Base-by-base conservation (phyloP, 2,329 filamentous ascomycete species). In the Neoscytalidium dimidiatum region DNA sequence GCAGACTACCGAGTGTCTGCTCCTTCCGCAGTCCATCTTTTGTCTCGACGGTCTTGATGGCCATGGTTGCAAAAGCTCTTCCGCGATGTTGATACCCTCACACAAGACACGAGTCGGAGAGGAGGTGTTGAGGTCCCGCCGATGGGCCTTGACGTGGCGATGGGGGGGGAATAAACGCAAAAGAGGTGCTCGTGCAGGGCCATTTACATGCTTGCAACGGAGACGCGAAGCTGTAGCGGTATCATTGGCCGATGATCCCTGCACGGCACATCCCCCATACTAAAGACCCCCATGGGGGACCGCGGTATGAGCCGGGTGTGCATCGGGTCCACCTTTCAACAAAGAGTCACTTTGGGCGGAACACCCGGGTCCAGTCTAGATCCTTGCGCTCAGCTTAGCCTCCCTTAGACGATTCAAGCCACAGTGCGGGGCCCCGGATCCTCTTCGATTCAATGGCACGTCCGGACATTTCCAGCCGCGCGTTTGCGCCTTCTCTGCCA, bases 1-100 rank as follows among this genome's bases (percentile, higher is more conserved):
- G 62, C 41, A 67, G 33, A 35, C 61, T 58, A 5, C 66, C 66
- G 13, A 66, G 53, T n/a, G 60, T 67, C 17, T 64, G 48, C 11
- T 52, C 41, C 56, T 67, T 66, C 33, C n/a, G 48, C 29, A 46
- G 3, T 9, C 65, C 64, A n/a, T 44, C 44, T 23, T 46, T 52
- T n/a, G 58, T 41, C 14, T 67, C 64, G 19, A 63, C 8, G 1
- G 58, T 66, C 33, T 66, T 67, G 56, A 62, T 21, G 7, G 48
- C 52, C 66, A 64, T 66, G 61, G 13, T 19, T 56, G 28, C 31
- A n/a, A n/a, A 28, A 35, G 57, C 26, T 52, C 28, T 52, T 33
- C 17, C 17, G 23, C 19, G 26, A 23, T 3, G 23, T 6, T 58
- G 23, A n/a, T 13, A 29, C n/a, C 11, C 33, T 44, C 17, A 5